These are phyloP conservation scores for Phytophthora pinifolia DNA, from an alignment of 352 stramenopile species.

Conservation along the genomic window DNA sequence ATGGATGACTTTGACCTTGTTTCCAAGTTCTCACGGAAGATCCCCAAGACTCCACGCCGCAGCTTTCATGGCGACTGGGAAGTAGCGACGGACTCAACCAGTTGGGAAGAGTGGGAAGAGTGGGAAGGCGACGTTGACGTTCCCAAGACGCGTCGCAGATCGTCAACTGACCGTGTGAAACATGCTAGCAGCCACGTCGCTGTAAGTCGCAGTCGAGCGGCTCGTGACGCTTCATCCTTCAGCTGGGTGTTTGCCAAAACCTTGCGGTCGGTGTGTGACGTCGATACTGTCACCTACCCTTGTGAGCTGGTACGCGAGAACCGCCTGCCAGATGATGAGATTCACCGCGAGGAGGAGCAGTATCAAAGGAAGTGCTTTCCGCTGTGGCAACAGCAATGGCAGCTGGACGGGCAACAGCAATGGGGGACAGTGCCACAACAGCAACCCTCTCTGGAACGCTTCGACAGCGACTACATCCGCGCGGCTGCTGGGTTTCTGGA, in stretches of 20 bases:
- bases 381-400: slow-evolving; percentile 1
- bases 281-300: slow-evolving; percentile 1
- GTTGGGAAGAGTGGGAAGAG: too few relatives aligned
- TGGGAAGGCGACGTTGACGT: too few relatives aligned
- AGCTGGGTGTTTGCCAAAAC: background rate
- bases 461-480: slow-evolving; percentile 2
- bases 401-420: background rate
- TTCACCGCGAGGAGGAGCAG: background rate
- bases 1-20: too few relatives aligned
- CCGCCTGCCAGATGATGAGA: background rate
- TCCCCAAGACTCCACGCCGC: too few relatives aligned
- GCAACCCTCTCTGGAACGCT: slow-evolving; percentile 1
- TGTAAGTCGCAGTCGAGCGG: background rate
- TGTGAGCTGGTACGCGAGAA: slow-evolving; percentile 4
- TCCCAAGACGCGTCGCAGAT: too few relatives aligned
- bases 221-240: background rate
- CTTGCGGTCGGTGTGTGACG: background rate
- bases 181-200: too few relatives aligned
- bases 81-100: too few relatives aligned
- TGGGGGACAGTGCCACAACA: background rate
- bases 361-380: background rate
- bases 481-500: background rate
- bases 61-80: too few relatives aligned
- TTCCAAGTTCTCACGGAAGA: too few relatives aligned
- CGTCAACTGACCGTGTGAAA: too few relatives aligned